phyloP scores from a whole-genome alignment of 495 filamentous ascomycete genomes.

The Penicillium flavigenum region DNA sequence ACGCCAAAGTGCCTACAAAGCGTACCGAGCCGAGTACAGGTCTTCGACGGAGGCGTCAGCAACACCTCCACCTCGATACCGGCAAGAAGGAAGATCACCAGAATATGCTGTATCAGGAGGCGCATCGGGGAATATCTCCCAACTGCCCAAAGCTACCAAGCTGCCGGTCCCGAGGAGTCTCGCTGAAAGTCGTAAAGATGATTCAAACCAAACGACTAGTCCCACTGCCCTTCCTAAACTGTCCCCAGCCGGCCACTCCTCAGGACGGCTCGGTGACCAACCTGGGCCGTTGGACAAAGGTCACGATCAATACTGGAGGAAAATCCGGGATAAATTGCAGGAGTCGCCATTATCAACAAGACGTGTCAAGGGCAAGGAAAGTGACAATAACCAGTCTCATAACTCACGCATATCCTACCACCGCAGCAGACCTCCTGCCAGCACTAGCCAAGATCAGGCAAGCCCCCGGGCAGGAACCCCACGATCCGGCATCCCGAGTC shows the following conservation, averaged over 20 bases:
- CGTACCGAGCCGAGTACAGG: conserved; percentile 26
- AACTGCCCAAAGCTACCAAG: conserved; percentile 31
- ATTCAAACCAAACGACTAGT: conserved; percentile 23
- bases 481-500: conserved; percentile 32
- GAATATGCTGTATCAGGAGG: conserved; percentile 12
- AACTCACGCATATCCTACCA: conserved; percentile 7
- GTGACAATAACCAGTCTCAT: conserved; percentile 19
- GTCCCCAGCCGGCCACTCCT: conserved; percentile 15
- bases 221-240: conserved; percentile 26
- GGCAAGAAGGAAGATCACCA: background rate
- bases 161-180: conserved; percentile 34
- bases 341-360: conserved; percentile 27
- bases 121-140: conserved; percentile 14
- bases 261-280: conserved; percentile 17
- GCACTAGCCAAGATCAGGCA: conserved; percentile 22
- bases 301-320: conserved; percentile 36
- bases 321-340: conserved; percentile 31
- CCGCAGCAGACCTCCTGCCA: conserved; percentile 12
- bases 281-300: conserved; percentile 25
- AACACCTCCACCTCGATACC: conserved; percentile 10
- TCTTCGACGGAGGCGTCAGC: conserved; percentile 13
- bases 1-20: conserved; percentile 20
- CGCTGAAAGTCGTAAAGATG: conserved; percentile 21
- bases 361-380: conserved; percentile 24
- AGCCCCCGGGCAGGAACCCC: conserved; percentile 25